Evolutionary conservation across 345 rosid species (phyloP), one percentile per base, ranked within the genome.

Genomic region (Alliaria petiolata): DNA sequence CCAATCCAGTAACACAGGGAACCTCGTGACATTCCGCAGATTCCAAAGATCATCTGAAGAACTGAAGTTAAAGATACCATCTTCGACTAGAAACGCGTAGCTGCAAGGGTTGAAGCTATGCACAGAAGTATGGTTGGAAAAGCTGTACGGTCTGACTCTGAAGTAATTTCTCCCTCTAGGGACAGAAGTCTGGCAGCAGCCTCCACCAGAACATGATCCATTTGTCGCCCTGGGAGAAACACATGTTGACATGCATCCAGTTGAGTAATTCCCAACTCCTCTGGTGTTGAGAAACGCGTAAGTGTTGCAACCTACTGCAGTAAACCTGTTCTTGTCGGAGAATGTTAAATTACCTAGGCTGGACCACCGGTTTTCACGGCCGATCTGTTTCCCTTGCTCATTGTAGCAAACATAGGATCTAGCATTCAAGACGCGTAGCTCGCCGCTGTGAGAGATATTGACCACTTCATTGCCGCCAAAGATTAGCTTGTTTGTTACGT

Each of bases 1-100:
- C 86, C 84, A 83, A 28, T 83, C 84, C 4, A 83, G 25, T 38
- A 73, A 46, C 30, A 66, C 25, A 2, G 82, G 76, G 14, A 76
- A 46, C 26, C 8, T 1, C 3, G 1, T 20, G 44, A 49, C 2
- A 11, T 25, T 34, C 14, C 67, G 17, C 8, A 78, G 59, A 50
- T 70, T 70, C 46, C 2, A 0, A 62, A 76, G 79, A 15, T 76
- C 63, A 7, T 62, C 17, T 5, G 5, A 0, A 35, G 58, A 3
- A 31, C 5, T n/a, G 55, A 75, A 75, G 69, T 57, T 19, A 40
- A 56, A 67, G 11, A 1, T 7, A 30, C 62, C 74, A 4, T 75
- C 38, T 67, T 75, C 74, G 8, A 50, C 74, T 0, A 75, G 8
- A 42, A 67, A 75, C 19, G 57, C 69, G 3, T 60, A 75, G 40